phyloP scores from a whole-genome alignment of 1,139 yeast species.

The Magnusiomyces paraingens region DNA sequence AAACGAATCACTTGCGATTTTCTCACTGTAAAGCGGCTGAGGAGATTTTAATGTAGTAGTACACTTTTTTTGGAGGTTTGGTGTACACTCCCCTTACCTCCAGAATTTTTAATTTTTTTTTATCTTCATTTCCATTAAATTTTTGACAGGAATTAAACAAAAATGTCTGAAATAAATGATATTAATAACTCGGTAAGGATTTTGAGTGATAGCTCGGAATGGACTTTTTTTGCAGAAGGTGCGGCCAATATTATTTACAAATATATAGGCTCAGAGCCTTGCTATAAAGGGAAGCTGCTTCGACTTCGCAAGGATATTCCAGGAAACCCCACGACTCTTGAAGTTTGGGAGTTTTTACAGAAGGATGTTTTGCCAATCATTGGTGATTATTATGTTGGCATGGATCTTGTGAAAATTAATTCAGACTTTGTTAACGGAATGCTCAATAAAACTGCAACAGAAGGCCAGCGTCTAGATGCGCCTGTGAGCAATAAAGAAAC shows the following conservation, averaged over 20 bases:
- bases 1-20: too few relatives aligned
- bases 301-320: slow-evolving; percentile 23
- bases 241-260: slow-evolving; percentile 25
- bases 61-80: too few relatives aligned
- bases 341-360: slow-evolving; percentile 18
- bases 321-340: slow-evolving; percentile 16
- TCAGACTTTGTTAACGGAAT: slow-evolving; percentile 8
- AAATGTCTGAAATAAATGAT: too few relatives aligned
- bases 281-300: slow-evolving; percentile 20
- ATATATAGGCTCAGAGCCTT: slow-evolving; percentile 7
- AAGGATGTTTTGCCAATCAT: slow-evolving; percentile 17
- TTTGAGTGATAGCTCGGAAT: slow-evolving; percentile 5
- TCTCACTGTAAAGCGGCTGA: too few relatives aligned
- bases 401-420: slow-evolving; percentile 18
- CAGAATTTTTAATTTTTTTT: too few relatives aligned
- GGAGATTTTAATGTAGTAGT: too few relatives aligned
- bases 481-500: slow-evolving; percentile 13
- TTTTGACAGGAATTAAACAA: too few relatives aligned
- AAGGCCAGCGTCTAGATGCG: slow-evolving; percentile 7
- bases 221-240: slow-evolving; percentile 27
- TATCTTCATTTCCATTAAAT: too few relatives aligned
- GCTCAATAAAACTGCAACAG: slow-evolving; percentile 1
- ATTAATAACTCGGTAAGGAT: too few relatives aligned
- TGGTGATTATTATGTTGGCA: slow-evolving; percentile 14
- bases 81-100: too few relatives aligned